Base-by-base conservation (phyloP, 1,139 yeast genomes). In the Yamadazyma triangularis region DNA sequence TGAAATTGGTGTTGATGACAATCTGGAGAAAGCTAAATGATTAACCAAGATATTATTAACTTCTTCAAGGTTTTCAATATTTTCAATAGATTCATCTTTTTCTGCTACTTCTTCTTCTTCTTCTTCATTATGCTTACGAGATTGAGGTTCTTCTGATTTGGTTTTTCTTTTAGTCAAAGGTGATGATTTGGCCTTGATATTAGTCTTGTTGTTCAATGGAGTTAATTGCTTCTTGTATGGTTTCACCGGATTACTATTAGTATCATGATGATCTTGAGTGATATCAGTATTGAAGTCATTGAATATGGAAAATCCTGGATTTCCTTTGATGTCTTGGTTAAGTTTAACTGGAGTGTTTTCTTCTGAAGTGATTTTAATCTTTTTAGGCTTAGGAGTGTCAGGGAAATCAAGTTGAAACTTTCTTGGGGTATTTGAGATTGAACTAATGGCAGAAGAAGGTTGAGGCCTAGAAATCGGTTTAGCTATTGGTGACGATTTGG, bases 1-100 rank as follows among this genome's bases (percentile, higher is more conserved):
- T 5, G 84, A 70, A 11, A 89, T 67, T 10, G 97, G 96, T 0
- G 95, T 85, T 26, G 93, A 89, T 19, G 89, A 76, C 20, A 87
- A 70, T 41, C 96, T 73, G 5, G 96, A 86, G 53, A 86, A 89
- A 13, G 97, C 96, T 40, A 91, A 66, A 53, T 87, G 94, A 50
- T 91, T 91, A 25, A 80, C 73, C 30, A 87, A 63, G 8, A 88
- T 70, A 51, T 83, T 77, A 34, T 70, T 71, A 29, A 84, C 61
- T 35, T 77, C 80, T 2, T 60, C 63, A 22, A 74, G 42, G 30
- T 69, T 67, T 4, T 58, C 46, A 24, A 77, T 52, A 37, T 41
- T 15, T 13, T 44, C 48, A 26, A 62, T 40, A 39, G 48, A 42
- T 28, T 51, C 56, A 33, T 57, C 58, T 13, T 26, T 24, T n/a